Percentiles rank a stretch among this genome's conserved stretches.
Conservation (phyloP, 352 stramenopile species). For the Globisporangium iwayamae region DNA sequence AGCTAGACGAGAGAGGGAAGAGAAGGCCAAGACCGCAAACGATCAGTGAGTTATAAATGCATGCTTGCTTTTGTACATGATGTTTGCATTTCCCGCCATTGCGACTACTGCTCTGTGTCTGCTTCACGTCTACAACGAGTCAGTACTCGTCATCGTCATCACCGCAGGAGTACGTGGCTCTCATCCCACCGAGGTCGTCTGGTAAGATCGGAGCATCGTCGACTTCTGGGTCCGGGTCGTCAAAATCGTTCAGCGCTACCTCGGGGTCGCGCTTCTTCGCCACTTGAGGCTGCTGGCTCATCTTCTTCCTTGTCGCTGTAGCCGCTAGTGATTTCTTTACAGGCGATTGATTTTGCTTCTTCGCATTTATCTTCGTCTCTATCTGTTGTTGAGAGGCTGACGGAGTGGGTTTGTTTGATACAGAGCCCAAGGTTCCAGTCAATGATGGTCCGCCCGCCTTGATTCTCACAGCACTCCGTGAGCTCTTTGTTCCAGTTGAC, state of each 20-base stretch:
- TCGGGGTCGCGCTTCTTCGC: background rate
- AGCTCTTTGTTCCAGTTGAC: conserved; percentile 1
- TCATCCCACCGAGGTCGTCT: conserved; percentile 36
- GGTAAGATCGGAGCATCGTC: conserved; percentile 44
- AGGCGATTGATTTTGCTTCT: background rate
- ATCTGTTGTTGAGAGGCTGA: background rate
- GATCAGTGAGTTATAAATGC: background rate
- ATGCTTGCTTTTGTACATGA: background rate
- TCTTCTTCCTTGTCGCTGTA: background rate
- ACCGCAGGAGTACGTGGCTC: background rate
- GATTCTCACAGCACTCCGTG: background rate
- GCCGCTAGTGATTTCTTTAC: background rate
- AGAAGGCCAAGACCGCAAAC: background rate
- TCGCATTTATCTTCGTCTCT: background rate
- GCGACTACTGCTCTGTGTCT: too few species aligned
- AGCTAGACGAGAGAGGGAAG: conserved; percentile 35
- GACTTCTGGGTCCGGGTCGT: conserved; percentile 57
- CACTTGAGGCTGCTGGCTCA: background rate
- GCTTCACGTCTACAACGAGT: too few species aligned
- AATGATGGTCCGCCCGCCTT: background rate
- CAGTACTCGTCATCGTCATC: conserved; percentile 10
- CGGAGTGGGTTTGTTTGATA: background rate
- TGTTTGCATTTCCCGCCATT: background rate
- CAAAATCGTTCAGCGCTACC: conserved; percentile 43
- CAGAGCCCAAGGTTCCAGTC: too few species aligned